Conservation (phyloP, 2,329 filamentous ascomycete species). For the Ceratocystis huliohia region DNA sequence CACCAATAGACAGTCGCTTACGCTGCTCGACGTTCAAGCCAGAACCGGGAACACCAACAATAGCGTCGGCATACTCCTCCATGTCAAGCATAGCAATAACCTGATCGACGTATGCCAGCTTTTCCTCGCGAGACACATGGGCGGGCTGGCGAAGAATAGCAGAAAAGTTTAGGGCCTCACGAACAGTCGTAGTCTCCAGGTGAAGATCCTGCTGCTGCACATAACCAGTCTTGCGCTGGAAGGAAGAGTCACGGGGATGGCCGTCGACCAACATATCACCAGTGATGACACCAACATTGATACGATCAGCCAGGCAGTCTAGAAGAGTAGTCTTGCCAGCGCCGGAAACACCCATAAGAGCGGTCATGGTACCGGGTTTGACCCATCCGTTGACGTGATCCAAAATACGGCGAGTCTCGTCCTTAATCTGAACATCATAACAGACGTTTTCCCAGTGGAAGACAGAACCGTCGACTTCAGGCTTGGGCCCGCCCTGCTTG, state of each 20-base stretch:
- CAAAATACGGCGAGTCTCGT: constrained; percentile 59
- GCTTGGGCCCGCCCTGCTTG: constrained; percentile 23
- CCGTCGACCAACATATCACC: constrained; percentile 65
- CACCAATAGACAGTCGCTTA: constrained; percentile 79
- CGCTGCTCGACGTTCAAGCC: constrained; percentile 62
- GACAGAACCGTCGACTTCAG: constrained; percentile 43
- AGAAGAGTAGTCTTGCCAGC: constrained; percentile 91
- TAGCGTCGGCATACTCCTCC: constrained; percentile 76
- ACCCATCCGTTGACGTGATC: constrained; percentile 88
- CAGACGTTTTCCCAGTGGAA: constrained; percentile 81
- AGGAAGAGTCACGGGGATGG: constrained; percentile 59
- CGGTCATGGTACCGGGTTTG: constrained; percentile 79
- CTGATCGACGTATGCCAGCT: constrained; percentile 76
- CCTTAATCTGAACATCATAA: constrained; percentile 67
- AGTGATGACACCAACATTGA: constrained; percentile 76
- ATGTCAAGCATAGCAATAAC: constrained; percentile 86
- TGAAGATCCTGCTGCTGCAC: constrained; percentile 90
- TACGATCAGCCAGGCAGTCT: constrained; percentile 72
- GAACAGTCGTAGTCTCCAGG: constrained; percentile 69
- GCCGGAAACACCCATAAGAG: constrained; percentile 81
- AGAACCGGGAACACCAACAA: constrained; percentile 82
- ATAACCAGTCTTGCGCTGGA: constrained; percentile 86
- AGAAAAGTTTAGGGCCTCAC: constrained; percentile 77
- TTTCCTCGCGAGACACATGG: constrained; percentile 58
- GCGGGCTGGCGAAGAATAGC: constrained; percentile 74